Evolutionary conservation across 2,329 filamentous ascomycete species (phyloP).

Genomic region (Colletotrichum plurivorum): DNA sequence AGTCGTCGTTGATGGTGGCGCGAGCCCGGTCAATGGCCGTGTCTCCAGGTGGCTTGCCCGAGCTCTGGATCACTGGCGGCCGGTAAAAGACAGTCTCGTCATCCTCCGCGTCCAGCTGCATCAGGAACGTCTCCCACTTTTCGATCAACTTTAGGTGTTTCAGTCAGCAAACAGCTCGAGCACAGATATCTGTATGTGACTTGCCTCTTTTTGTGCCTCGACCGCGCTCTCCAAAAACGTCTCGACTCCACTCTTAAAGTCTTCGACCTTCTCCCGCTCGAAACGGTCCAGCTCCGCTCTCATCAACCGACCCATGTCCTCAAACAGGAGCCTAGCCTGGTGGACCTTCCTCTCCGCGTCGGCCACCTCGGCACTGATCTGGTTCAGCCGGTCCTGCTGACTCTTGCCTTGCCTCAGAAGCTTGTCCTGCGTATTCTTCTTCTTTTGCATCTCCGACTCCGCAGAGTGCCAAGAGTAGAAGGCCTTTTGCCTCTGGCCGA

Average conservation of each 20-base stretch:
- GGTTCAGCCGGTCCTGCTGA: conserved; percentile 94
- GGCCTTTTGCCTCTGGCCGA: conserved; percentile 92
- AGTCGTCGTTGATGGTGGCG: conserved; percentile 72
- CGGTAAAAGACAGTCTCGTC: conserved; percentile 80
- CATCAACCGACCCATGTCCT: conserved; percentile 98
- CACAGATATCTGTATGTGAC: conserved; percentile 43
- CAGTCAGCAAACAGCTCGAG: conserved; percentile 33
- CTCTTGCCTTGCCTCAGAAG: conserved; percentile 94
- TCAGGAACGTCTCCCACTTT: conserved; percentile 97
- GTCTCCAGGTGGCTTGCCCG: conserved; percentile 65
- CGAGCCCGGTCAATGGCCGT: conserved; percentile 73
- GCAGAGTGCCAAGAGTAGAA: conserved; percentile 95
- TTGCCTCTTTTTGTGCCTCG: conserved; percentile 97
- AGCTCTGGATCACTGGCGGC: conserved; percentile 69
- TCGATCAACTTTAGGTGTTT: conserved; percentile 72
- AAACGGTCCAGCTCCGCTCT: conserved; percentile 92
- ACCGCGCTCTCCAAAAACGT: conserved; percentile 97
- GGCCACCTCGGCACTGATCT: conserved; percentile 92
- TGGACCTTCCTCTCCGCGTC: conserved; percentile 95
- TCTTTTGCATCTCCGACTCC: conserved; percentile 91
- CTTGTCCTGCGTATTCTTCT: conserved; percentile 91
- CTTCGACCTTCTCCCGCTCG: conserved; percentile 97
- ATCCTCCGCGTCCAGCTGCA: conserved; percentile 95
- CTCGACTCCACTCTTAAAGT: conserved; percentile 98
- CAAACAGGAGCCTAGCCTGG: conserved; percentile 89